Evolutionary conservation across 176 grass and related monocot species (phyloP), one percentile per base, ranked within the genome.

Genomic region (Oryza meridionalis): DNA sequence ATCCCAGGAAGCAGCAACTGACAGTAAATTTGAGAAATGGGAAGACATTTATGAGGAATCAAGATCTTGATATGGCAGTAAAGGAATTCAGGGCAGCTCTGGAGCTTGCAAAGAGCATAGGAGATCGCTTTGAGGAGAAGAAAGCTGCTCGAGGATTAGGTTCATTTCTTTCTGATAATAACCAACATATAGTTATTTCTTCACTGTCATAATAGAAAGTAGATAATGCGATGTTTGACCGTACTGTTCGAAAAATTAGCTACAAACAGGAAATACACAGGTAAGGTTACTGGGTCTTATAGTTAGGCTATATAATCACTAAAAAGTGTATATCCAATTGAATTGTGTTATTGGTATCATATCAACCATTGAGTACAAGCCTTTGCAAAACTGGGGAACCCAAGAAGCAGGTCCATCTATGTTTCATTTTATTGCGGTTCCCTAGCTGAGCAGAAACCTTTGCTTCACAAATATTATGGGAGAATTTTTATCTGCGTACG

Each of bases 131-230:
- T 25, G 92, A 94, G 79, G 92, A 90, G 84, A 92, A 94, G 82
- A 94, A 94, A 86, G 90, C 92, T 86, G 92, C 79, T 73, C 68
- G 92, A 9, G 92, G 92, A 88, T 42, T 94, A 94, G 92, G 90
- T 94, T 76, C 14, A 7, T 79, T 75, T 86, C 74, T 88, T 81
- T 16, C 22, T 59, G 5, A 81, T 53, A 80, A 43, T 53, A 14
- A 59, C 13, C 4, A 35, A 43, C 40, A 66, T 77, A 81, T 44
- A 80, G 77, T 3, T 59, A 69, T 77, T 43, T 67, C 1, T 46
- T 62, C 63, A 37, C 37, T 40, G 33, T 76, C 32, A 15, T 73
- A 42, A 89, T 51, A 24, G 65, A 26, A 65, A 44, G 29, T 42
- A 42, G 65, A 71, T 11, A 24, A 42, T 26, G 33, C 14, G 16